Percentiles rank a stretch among this genome's conserved stretches.
Evolutionary conservation across 192 early-diverging fungal species (phyloP).

Genomic region (Podila verticillata): DNA sequence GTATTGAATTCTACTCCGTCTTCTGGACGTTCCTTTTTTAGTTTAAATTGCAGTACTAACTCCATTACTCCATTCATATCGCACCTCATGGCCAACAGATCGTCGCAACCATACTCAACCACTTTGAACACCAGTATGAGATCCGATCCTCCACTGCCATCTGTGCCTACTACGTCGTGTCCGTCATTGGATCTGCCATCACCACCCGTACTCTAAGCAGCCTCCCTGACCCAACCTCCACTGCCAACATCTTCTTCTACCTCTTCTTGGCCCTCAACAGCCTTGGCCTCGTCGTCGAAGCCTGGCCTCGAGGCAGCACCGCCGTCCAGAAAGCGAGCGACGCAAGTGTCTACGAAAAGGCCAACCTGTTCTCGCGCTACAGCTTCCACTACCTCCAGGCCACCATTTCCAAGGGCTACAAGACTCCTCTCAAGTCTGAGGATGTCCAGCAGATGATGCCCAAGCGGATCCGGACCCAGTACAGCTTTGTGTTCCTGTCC

Average conservation of each 20-base stretch:
- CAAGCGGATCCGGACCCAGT: not conserved
- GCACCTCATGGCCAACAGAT: not conserved
- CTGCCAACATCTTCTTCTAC: constrained; percentile 2
- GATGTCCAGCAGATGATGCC: constrained; percentile 31
- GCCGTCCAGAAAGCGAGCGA: constrained; percentile 11
- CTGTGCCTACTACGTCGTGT: not conserved
- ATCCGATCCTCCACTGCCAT: not conserved
- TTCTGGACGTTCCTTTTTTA: not conserved
- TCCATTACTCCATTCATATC: not conserved
- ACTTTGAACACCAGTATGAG: constrained; percentile 5
- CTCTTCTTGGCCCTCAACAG: constrained; percentile 1
- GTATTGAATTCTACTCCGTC: no score
- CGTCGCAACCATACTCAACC: not conserved
- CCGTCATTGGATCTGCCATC: not conserved
- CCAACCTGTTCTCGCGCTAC: constrained; percentile 30
- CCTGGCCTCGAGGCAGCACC: constrained; percentile 24
- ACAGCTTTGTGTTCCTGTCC: not conserved
- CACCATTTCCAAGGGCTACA: constrained; percentile 25
- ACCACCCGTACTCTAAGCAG: not conserved
- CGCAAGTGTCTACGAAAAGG: constrained; percentile 18
- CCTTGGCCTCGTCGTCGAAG: constrained; percentile 9
- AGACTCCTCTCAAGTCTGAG: constrained; percentile 5
- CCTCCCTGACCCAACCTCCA: not conserved
- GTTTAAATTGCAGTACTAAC: no score
- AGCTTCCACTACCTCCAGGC: constrained; percentile 23